Conservation (phyloP, 192 early-diverging fungal species). For the Neocallimastix lanati region DNA sequence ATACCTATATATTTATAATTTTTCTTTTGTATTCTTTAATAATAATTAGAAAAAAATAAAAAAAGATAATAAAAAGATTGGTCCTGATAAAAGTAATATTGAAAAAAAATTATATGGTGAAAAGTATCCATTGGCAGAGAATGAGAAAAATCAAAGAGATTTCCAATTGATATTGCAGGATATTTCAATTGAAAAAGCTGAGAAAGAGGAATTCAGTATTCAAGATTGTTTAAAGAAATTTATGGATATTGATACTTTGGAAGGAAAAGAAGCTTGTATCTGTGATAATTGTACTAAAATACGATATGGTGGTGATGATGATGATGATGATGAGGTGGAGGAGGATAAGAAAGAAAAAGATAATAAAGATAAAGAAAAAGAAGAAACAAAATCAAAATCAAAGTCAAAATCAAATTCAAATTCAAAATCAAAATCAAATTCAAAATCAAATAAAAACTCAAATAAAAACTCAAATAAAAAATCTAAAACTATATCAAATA, state of each 20-base stretch:
- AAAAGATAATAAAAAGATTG: slow-evolving; percentile 1
- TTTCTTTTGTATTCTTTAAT: no score
- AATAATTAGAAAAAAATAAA: not conserved
- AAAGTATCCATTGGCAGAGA: not conserved
- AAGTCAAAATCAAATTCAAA: not conserved
- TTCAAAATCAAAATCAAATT: no score
- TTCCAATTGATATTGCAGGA: not conserved
- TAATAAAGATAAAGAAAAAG: not conserved
- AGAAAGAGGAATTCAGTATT: slow-evolving; percentile 6
- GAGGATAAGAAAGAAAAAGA: no score
- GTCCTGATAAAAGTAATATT: slow-evolving; percentile 1
- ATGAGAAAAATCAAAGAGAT: not conserved
- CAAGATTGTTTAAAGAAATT: slow-evolving; percentile 23
- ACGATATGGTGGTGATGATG: not conserved
- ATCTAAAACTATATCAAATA: no score
- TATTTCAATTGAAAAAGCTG: not conserved
- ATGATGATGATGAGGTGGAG: no score
- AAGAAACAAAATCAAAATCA: no score
- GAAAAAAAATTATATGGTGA: not conserved
- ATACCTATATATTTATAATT: no score
- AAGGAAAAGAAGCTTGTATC: slow-evolving; percentile 37
- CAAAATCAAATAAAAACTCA: no score
- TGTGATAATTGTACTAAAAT: slow-evolving; percentile 42
- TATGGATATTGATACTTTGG: slow-evolving; percentile 34
- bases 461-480: no score